A percentile compares a stretch with the other conserved stretches of the same genome.
These are phyloP conservation scores for Digitaria exilis DNA, from an alignment of 202 grass and related monocot genomes.

Conservation along the genomic window DNA sequence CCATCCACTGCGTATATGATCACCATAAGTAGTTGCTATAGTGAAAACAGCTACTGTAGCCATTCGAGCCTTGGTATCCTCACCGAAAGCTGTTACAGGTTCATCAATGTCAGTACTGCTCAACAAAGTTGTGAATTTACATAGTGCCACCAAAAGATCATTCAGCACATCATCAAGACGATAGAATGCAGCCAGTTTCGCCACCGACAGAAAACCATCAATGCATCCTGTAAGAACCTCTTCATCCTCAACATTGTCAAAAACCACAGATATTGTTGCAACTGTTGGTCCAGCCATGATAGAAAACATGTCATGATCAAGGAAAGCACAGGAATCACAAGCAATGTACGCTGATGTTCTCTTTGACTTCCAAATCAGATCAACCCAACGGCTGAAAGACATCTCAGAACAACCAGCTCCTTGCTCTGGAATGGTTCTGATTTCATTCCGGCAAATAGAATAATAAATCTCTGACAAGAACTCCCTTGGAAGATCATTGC, in stretches of 20 bases:
- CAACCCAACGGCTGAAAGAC: slow-evolving; percentile 94
- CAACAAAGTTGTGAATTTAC: slow-evolving; percentile 88
- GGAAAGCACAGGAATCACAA: slow-evolving; percentile 67
- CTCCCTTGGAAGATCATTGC: slow-evolving; percentile 85
- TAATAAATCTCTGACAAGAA: slow-evolving; percentile 84
- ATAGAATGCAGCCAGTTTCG: slow-evolving; percentile 87
- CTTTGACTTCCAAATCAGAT: slow-evolving; percentile 88
- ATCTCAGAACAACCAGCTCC: slow-evolving; percentile 86
- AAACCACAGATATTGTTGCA: slow-evolving; percentile 95
- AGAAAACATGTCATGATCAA: slow-evolving; percentile 93
- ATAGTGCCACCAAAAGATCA: slow-evolving; percentile 91
- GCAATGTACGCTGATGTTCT: slow-evolving; percentile 76
- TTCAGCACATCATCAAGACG: slow-evolving; percentile 88
- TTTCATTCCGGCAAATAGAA: slow-evolving; percentile 96
- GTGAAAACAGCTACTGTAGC: slow-evolving; percentile 88
- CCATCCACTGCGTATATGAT: slow-evolving; percentile 86
- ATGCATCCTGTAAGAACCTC: slow-evolving; percentile 74
- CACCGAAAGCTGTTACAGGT: slow-evolving; percentile 82
- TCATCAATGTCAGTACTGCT: slow-evolving; percentile 69
- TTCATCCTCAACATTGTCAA: slow-evolving; percentile 94
- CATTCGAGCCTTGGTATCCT: slow-evolving; percentile 90
- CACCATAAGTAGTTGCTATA: slow-evolving; percentile 92
- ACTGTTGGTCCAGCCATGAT: slow-evolving; percentile 85
- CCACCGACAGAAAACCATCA: slow-evolving; percentile 87
- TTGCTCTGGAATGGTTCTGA: slow-evolving; percentile 84